Evolutionary conservation across 1,139 yeast species (phyloP).

Genomic region (Petasospora fabianii): DNA sequence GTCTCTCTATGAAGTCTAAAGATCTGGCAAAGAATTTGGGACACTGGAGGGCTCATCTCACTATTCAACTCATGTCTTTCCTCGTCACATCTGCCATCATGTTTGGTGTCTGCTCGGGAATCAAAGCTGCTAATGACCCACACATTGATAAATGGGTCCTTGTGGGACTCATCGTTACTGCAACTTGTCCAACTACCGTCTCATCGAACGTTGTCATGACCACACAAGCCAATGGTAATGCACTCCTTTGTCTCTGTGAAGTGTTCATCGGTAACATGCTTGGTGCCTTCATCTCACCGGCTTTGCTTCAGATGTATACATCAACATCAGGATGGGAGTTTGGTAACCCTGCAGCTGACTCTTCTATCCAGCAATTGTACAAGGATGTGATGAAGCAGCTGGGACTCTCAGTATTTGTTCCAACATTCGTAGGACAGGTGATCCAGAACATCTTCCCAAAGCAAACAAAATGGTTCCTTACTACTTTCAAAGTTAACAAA

Average conservation of each 20-base stretch:
- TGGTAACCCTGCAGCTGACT: conserved; percentile 75
- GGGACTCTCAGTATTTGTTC: conserved; percentile 79
- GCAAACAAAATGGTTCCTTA: conserved; percentile 56
- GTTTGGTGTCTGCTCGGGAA: conserved; percentile 70
- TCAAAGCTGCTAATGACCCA: conserved; percentile 52
- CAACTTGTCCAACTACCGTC: conserved; percentile 88
- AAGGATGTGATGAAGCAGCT: conserved; percentile 78
- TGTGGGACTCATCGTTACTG: conserved; percentile 76
- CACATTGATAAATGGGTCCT: conserved; percentile 69
- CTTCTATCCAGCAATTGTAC: conserved; percentile 56
- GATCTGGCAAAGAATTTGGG: conserved; percentile 55
- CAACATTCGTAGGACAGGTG: conserved; percentile 84
- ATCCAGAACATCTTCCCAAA: conserved; percentile 65
- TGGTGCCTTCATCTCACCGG: conserved; percentile 88
- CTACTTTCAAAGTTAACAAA: conserved; percentile 60
- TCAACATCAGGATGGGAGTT: conserved; percentile 56
- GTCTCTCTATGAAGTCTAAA: conserved; percentile 68
- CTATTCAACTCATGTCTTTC: conserved; percentile 66
- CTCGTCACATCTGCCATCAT: conserved; percentile 71
- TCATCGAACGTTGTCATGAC: conserved; percentile 92
- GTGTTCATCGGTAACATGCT: conserved; percentile 79
- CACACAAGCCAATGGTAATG: conserved; percentile 77
- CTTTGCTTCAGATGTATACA: conserved; percentile 67
- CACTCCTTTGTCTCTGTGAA: conserved; percentile 72
- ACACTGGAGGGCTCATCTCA: conserved; percentile 80